Evolutionary conservation across 1,139 yeast species (phyloP).

Genomic region (Blastobotrys indianensis): DNA sequence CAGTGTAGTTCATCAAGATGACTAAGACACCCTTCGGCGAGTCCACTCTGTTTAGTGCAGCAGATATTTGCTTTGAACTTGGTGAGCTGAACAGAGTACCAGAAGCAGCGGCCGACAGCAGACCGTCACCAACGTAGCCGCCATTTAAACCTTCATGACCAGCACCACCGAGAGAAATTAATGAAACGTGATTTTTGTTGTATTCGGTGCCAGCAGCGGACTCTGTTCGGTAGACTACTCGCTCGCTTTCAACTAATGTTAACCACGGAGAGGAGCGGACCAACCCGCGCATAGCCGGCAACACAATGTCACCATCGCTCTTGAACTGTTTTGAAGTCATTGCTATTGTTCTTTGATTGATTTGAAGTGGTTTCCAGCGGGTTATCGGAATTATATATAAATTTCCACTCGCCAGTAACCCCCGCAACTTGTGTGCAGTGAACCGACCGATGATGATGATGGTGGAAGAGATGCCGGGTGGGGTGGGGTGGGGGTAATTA

Average conservation of each 20-base stretch:
- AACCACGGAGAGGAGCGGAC: slow-evolving; percentile 64
- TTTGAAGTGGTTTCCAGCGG: neutral
- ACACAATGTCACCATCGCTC: slow-evolving; percentile 50
- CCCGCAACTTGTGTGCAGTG: too few species aligned
- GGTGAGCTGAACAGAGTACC: slow-evolving; percentile 92
- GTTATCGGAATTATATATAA: neutral
- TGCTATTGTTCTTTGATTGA: neutral
- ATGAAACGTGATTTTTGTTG: slow-evolving; percentile 38
- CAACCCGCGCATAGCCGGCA: slow-evolving; percentile 59
- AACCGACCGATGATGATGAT: neutral
- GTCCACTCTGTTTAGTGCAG: slow-evolving; percentile 60
- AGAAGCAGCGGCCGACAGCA: slow-evolving; percentile 80
- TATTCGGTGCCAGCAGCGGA: slow-evolving; percentile 16
- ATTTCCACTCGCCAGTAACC: too few species aligned
- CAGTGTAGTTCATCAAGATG: slow-evolving; percentile 86
- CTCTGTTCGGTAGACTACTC: slow-evolving; percentile 47
- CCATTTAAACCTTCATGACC: slow-evolving; percentile 96
- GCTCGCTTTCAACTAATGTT: slow-evolving; percentile 57
- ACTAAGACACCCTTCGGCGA: slow-evolving; percentile 58
- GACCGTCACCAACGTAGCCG: slow-evolving; percentile 80
- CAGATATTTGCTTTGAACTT: slow-evolving; percentile 76
- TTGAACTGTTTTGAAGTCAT: slow-evolving; percentile 31
- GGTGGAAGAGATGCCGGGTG: neutral
- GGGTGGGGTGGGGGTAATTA: neutral
- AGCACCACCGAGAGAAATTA: slow-evolving; percentile 89